Evolutionary conservation across 495 filamentous ascomycete genomes (phyloP).

Genomic region (Cetradonia linearis): DNA sequence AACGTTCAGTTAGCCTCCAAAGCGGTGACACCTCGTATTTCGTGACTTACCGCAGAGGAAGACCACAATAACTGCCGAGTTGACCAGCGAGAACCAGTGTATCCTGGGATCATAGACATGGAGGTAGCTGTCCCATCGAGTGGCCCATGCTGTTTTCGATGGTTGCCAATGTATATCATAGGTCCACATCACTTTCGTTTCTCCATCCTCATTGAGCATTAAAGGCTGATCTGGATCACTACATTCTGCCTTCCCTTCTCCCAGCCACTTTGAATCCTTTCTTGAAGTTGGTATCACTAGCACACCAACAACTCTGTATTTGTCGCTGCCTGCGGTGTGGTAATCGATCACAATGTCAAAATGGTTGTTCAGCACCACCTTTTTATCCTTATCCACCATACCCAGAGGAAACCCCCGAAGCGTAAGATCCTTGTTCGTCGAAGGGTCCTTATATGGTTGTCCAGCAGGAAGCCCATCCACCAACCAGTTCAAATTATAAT

Average conservation of each 20-base stretch:
- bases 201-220: conserved; percentile 51
- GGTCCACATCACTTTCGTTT: conserved; percentile 71
- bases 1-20: background rate
- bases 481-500: conserved; percentile 88
- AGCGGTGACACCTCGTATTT: background rate
- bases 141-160: conserved; percentile 80
- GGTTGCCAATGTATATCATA: conserved; percentile 82
- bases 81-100: conserved; percentile 96
- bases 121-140: conserved; percentile 94
- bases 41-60: conserved; percentile 56
- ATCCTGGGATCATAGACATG: conserved; percentile 94
- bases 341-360: conserved; percentile 92
- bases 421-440: conserved; percentile 66
- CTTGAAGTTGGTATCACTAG: conserved; percentile 71
- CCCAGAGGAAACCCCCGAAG: conserved; percentile 83
- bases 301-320: conserved; percentile 84
- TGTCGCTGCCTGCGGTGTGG: conserved; percentile 57
- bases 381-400: conserved; percentile 42
- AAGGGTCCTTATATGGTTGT: conserved; percentile 60
- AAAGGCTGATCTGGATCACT: conserved; percentile 42
- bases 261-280: conserved; percentile 43
- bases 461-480: conserved; percentile 89
- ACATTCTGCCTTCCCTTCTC: conserved; percentile 52
- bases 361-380: conserved; percentile 73
- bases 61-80: conserved; percentile 83